phyloP scores from a whole-genome alignment of 2,329 filamentous ascomycete genomes.

The Colletotrichum spaethianum region DNA sequence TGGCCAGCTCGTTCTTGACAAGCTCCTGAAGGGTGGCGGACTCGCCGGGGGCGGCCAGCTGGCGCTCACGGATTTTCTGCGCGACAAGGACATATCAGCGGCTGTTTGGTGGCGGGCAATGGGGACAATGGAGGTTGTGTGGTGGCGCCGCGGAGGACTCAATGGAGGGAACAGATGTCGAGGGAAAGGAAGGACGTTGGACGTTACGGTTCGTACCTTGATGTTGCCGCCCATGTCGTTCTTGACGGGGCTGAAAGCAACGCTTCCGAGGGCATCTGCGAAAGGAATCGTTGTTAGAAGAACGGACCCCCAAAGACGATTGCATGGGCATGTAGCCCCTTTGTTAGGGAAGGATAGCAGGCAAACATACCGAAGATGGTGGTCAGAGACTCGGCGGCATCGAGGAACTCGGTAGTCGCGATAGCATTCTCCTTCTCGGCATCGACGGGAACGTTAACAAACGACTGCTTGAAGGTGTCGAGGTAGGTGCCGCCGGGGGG shows the following conservation, averaged over 20 bases:
- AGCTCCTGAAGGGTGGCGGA: conserved; percentile 90
- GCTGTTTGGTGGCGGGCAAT: neutral
- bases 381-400: conserved; percentile 88
- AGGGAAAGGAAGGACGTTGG: conserved; percentile 12
- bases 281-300: conserved; percentile 15
- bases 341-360: neutral
- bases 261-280: conserved; percentile 73
- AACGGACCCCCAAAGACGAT: neutral
- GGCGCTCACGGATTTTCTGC: conserved; percentile 90
- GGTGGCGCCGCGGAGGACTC: neutral
- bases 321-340: neutral
- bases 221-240: conserved; percentile 92
- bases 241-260: conserved; percentile 92
- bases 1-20: conserved; percentile 87
- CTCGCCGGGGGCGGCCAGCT: conserved; percentile 81
- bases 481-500: conserved; percentile 85
- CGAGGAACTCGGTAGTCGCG: conserved; percentile 88
- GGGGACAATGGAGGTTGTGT: neutral
- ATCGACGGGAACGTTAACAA: conserved; percentile 85
- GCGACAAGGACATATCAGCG: neutral
- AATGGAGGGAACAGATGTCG: conserved; percentile 7
- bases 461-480: conserved; percentile 86
- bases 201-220: conserved; percentile 71
- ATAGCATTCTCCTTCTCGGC: conserved; percentile 82
- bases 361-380: conserved; percentile 81